Evolutionary conservation across 1,284 basidiomycete genomes (phyloP), one percentile per base, ranked within the genome.

Genomic region (Trichosporon coremiiforme): DNA sequence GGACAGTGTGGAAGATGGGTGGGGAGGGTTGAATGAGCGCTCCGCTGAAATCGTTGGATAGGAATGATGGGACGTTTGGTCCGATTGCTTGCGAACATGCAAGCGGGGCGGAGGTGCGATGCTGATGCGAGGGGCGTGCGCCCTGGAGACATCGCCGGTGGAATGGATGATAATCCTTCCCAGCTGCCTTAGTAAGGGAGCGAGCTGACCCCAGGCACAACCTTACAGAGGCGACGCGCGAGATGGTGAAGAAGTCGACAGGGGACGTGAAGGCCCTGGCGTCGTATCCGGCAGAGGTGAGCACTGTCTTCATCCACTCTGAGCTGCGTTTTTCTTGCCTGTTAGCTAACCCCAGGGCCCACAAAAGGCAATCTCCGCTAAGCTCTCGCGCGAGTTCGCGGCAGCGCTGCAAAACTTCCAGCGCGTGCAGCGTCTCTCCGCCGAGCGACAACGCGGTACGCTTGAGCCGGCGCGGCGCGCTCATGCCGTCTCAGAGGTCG

Each of bases 371-470:
- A 82, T 86, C 38, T 86, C 97, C 74, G 89, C 92, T 80, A 98
- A 97, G 86, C 91, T 95, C 17, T 94, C 94, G 17, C 90, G 94
- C 79, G 97, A 99, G 79, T 90, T 98, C 74, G 91, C 96, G 72
- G 84, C 92, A 55, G 95, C 95, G 3, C 86, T 99, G 2, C 88
- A 93, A 35, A 90, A 91, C 1, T 99, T 98, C 83, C 95, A 98
- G 81, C 88, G 90, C 38, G 93, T 94, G 0, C 94, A 97, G 78
- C 91, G 93, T 79, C 87, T 91, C 53, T 94, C 92, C 70, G 95
- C 92, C 0, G 94, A 97, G 79, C 87, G 89, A 71, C 91, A 96
- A 80, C 85, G 93, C 69, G 90, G 90, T 0, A 90, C 92, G 41
- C 91, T 98, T 2, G 89, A 94, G 80, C 89, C 89, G 53, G 80